A percentile compares a stretch with the other conserved stretches of the same genome.
Conservation (phyloP, 2,329 filamentous ascomycete genomes). For the Pseudogymnoascus sp. region DNA sequence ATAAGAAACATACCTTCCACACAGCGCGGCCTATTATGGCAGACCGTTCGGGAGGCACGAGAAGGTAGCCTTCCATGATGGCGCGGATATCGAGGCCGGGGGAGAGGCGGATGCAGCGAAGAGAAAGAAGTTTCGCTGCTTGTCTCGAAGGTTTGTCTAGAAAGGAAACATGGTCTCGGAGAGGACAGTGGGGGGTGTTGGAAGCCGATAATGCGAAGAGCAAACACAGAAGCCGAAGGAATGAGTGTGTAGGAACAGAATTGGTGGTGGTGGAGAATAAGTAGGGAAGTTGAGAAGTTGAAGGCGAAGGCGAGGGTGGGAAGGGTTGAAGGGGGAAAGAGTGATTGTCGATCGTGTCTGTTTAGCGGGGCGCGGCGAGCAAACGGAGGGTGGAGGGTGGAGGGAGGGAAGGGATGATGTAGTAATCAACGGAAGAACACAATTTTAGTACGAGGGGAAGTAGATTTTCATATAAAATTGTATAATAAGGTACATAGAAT, state of each 20-base stretch:
- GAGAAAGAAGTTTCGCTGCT: conserved; percentile 4
- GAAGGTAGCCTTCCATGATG: conserved; percentile 43
- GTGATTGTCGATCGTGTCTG: conserved; percentile 2
- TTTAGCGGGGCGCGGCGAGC: conserved; percentile 4
- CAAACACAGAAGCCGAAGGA: neutral
- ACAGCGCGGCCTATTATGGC: conserved; percentile 44
- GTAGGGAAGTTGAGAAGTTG: neutral
- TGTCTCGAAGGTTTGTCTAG: neutral
- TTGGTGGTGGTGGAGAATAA: conserved; percentile 3
- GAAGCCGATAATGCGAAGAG: neutral
- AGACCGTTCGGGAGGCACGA: conserved; percentile 44
- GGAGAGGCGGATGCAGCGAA: neutral
- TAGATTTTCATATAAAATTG: neutral
- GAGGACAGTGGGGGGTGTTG: neutral
- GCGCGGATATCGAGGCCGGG: neutral
- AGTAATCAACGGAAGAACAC: conserved; percentile 4
- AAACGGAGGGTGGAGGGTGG: neutral
- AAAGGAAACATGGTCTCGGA: conserved; percentile 1
- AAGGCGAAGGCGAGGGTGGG: conserved; percentile 1
- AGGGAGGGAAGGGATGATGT: neutral
- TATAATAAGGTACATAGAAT: neutral
- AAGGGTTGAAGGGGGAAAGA: conserved; percentile 6
- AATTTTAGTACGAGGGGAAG: neutral
- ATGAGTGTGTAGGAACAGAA: neutral
- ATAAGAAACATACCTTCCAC: conserved; percentile 42